Base-by-base conservation (phyloP, 306 rosid genomes). In the Mimosa pudica region DNA sequence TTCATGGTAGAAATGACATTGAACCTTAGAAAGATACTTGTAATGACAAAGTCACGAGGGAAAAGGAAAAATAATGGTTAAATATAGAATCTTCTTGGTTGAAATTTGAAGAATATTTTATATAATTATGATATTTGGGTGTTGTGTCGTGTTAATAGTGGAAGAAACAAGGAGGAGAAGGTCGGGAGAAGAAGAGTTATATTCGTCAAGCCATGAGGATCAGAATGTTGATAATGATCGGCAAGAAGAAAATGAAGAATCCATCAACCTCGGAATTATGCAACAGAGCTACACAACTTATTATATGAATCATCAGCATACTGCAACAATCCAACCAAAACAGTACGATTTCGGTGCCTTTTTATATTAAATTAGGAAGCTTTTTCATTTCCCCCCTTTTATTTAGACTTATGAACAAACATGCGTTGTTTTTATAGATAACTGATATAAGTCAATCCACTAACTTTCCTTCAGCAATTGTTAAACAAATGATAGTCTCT, bases 131-230 rank as follows among this genome's bases (percentile, higher is more conserved):
- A 66, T 36, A 6, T 52, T 7, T 82, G 14, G 20, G 14, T 24
- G 14, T 4, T 24, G 30, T 24, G 30, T 24, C 30, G 36, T 0
- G 35, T 18, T 33, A 70, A 71, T 24, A 24, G 45, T 81, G 67
- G 0, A 38, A 83, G 88, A 82, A 63, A 85, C 77, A 51, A 80
- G 60, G 83, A 76, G 48, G 77, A 83, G 77, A 10, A 18, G 71
- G 2, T 46, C 61, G 81, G 79, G 64, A 67, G 30, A 62, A 11
- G 75, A 41, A 44, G 74, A 72, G 9, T 41, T 36, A 65, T 54
- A 74, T 46, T 35, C 88, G 62, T 75, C 81, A n/a, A 73, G 65
- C 74, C n/a, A 24, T 51, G 61, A 17, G 45, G 85, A 41, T 11
- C 85, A 79, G 45, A 71, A 65, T 81, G 71, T 35, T 68, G 38